Conservation (phyloP, 208 protist species). For the Wallacemonas sp. region DNA sequence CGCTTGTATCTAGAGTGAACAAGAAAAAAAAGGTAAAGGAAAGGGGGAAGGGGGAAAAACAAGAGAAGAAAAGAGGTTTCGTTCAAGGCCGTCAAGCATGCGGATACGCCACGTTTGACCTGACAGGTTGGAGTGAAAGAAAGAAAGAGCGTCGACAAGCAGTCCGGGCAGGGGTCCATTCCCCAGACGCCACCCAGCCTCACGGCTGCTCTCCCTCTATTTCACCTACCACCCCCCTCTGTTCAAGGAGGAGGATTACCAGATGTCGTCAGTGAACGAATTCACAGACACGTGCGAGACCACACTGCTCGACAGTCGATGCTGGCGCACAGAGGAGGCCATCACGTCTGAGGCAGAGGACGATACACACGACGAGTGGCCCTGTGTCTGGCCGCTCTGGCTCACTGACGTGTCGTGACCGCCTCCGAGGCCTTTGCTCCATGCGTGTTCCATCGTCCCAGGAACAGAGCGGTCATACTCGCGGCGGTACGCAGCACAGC, state of each 20-base stretch:
- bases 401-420: constrained; percentile 25
- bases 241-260: background rate
- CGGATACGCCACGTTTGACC: no score
- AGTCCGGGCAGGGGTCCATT: background rate
- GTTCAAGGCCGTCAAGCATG: no score
- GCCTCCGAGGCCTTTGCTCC: constrained; percentile 9
- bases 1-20: constrained; percentile 9
- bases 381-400: constrained; percentile 28
- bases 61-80: constrained; percentile 6
- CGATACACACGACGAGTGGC: constrained; percentile 27
- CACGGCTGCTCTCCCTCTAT: no score
- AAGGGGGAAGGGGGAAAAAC: constrained; percentile 7
- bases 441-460: constrained; percentile 20
- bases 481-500: constrained; percentile 46
- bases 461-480: constrained; percentile 60
- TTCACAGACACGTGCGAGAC: constrained; percentile 1
- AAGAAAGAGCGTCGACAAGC: background rate
- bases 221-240: background rate
- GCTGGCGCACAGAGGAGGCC: background rate
- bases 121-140: background rate
- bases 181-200: no score
- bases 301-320: background rate
- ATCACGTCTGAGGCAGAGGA: constrained; percentile 18
- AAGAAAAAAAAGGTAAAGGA: background rate
- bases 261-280: background rate